Evolutionary conservation across 2,329 filamentous ascomycete species (phyloP).

Genomic region (Apiospora rasikravindrae): DNA sequence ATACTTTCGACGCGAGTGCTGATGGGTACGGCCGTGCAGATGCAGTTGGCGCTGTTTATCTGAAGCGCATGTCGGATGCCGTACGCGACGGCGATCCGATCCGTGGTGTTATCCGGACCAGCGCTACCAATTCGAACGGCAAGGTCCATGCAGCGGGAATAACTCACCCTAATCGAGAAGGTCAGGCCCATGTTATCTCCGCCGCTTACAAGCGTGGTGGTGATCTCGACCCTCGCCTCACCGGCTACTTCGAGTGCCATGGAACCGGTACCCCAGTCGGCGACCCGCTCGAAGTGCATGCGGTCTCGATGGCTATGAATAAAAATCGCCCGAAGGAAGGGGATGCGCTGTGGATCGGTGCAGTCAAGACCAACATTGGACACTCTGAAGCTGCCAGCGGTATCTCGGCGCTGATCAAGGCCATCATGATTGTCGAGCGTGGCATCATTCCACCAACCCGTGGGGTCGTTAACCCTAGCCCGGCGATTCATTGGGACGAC

Average conservation of each 20-base stretch:
- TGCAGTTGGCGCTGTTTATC: constrained; percentile 28
- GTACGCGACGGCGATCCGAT: constrained; percentile 29
- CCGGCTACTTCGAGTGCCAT: constrained; percentile 33
- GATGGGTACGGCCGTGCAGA: constrained; percentile 36
- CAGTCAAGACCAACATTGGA: constrained; percentile 23
- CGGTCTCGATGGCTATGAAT: constrained; percentile 17
- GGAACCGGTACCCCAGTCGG: constrained; percentile 34
- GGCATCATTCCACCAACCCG: not conserved
- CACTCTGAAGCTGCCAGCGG: constrained; percentile 17
- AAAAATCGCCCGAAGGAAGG: constrained; percentile 3
- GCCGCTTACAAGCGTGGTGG: constrained; percentile 25
- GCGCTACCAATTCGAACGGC: constrained; percentile 33
- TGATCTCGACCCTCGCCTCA: constrained; percentile 24
- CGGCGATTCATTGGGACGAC: not conserved
- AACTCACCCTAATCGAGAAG: constrained; percentile 32
- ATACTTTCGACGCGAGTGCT: constrained; percentile 35
- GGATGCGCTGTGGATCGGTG: constrained; percentile 27
- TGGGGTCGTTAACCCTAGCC: no score
- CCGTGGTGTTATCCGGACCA: constrained; percentile 32
- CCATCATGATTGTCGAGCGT: not conserved
- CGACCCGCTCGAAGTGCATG: constrained; percentile 33
- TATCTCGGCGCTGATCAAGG: not conserved
- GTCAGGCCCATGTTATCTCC: constrained; percentile 27
- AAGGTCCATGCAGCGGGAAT: constrained; percentile 30
- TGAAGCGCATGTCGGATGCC: constrained; percentile 30